Conservation (phyloP, 208 protist genomes). For the Wallacemonas sp. region DNA sequence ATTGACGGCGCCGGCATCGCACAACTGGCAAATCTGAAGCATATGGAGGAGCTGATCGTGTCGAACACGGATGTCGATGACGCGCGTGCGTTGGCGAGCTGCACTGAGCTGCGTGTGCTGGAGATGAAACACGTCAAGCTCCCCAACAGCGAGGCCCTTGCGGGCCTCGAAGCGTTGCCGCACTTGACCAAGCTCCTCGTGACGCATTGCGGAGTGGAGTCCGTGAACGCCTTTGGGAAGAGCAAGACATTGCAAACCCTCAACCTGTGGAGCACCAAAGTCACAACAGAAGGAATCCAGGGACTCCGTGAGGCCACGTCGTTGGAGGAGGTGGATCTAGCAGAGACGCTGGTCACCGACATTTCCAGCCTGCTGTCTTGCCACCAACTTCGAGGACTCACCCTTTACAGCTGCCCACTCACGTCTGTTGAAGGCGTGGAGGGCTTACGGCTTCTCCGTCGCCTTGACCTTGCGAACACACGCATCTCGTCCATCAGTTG, state of each 20-base stretch:
- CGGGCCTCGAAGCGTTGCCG: conserved; percentile 6
- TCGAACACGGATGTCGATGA: conserved; percentile 22
- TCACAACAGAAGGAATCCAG: conserved; percentile 25
- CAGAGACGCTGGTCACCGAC: conserved; percentile 22
- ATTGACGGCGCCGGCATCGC: conserved; percentile 16
- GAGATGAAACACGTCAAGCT: conserved; percentile 21
- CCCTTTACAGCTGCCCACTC: conserved; percentile 25
- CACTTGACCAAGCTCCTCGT: conserved; percentile 19
- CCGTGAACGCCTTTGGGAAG: conserved; percentile 13
- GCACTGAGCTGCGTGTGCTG: conserved; percentile 18
- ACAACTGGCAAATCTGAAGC: conserved; percentile 17
- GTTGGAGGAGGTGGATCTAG: conserved; percentile 31
- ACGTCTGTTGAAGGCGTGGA: conserved; percentile 24
- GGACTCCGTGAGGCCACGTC: conserved; percentile 8
- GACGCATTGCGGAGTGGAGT: conserved; percentile 24
- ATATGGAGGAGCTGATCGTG: conserved; percentile 22
- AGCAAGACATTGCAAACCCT: conserved; percentile 17
- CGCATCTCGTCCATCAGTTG: conserved; percentile 10
- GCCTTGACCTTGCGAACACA: conserved; percentile 39
- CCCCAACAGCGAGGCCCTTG: conserved; percentile 1
- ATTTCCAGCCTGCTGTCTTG: conserved; percentile 25
- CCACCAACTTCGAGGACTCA: conserved; percentile 12
- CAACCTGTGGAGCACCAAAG: conserved; percentile 27
- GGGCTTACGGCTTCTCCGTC: conserved; percentile 11
- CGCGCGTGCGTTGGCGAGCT: conserved; percentile 6